These are phyloP conservation scores for Chimonanthus salicifolius DNA, from an alignment of 164 flowering plant genomes.

Conservation along the genomic window DNA sequence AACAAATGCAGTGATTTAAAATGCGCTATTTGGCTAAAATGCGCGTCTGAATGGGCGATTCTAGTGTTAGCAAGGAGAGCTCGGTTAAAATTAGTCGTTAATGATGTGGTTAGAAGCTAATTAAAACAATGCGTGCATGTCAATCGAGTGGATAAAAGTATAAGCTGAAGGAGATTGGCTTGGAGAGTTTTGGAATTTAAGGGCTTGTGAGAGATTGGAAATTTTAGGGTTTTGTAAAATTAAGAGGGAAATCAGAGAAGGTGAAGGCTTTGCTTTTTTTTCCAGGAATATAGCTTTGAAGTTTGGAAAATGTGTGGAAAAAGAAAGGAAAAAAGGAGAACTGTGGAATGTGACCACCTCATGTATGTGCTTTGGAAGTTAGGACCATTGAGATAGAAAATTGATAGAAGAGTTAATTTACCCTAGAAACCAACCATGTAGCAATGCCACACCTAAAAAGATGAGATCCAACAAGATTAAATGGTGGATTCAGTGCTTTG, in stretches of 20 bases:
- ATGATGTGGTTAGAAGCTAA: too few relatives aligned
- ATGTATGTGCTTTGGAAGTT: background rate
- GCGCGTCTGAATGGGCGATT: background rate
- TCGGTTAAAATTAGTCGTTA: too few relatives aligned
- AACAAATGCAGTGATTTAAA: background rate
- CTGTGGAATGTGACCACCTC: background rate
- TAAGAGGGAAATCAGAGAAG: background rate
- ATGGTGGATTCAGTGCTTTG: too few relatives aligned
- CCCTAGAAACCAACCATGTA: too few relatives aligned
- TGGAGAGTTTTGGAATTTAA: background rate
- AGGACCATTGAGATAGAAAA: background rate
- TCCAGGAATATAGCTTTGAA: background rate
- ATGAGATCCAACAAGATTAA: too few relatives aligned
- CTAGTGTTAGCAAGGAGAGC: too few relatives aligned
- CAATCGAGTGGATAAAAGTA: too few relatives aligned
- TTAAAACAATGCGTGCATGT: too few relatives aligned
- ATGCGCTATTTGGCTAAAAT: conserved; percentile 1
- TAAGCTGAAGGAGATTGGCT: background rate
- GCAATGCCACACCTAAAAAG: too few relatives aligned
- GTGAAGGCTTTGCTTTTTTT: background rate
- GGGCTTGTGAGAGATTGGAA: background rate
- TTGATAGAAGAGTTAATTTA: background rate
- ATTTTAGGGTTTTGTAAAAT: background rate
- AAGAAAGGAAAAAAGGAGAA: background rate
- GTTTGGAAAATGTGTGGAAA: background rate